A percentile compares a stretch with the other conserved stretches of the same genome.
Conservation (phyloP, 2,329 filamentous ascomycete species). For the Trichoderma gracile region DNA sequence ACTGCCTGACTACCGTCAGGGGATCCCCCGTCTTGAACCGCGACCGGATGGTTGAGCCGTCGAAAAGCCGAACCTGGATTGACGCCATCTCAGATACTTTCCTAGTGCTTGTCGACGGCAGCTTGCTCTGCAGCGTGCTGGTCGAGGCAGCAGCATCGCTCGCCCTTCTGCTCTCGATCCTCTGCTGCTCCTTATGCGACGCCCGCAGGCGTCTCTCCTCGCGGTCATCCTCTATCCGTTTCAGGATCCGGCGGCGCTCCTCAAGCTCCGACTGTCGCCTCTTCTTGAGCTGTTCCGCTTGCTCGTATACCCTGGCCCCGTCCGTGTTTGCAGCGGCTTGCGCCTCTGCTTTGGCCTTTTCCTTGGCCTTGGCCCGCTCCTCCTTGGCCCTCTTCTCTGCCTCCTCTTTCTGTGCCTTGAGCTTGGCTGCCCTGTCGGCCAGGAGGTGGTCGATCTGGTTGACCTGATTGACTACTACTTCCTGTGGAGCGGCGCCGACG, state of each 20-base stretch:
- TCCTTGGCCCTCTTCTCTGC: constrained; percentile 52
- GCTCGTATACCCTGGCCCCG: constrained; percentile 43
- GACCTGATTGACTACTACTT: too few species aligned
- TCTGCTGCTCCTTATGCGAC: constrained; percentile 50
- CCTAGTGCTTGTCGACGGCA: constrained; percentile 32
- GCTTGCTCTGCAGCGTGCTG: constrained; percentile 39
- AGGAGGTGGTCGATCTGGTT: constrained; percentile 41
- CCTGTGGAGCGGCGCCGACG: background rate
- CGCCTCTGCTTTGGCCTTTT: constrained; percentile 48
- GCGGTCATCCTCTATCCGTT: constrained; percentile 76
- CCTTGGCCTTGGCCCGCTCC: constrained; percentile 49
- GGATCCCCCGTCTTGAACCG: constrained; percentile 67
- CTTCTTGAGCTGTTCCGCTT: constrained; percentile 60
- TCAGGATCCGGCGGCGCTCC: constrained; percentile 70
- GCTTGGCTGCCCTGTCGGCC: constrained; percentile 52
- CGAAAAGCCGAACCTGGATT: constrained; percentile 78
- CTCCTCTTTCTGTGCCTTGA: constrained; percentile 46
- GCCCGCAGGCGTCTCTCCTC: constrained; percentile 62
- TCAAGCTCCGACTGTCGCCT: constrained; percentile 65
- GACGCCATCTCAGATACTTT: constrained; percentile 44
- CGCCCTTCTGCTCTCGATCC: constrained; percentile 34
- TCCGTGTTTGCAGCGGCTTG: constrained; percentile 38
- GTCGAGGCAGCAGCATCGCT: constrained; percentile 35
- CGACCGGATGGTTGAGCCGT: constrained; percentile 75
- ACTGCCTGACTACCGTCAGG: constrained; percentile 69